A percentile compares a stretch with the other conserved stretches of the same genome.
phyloP scores from a whole-genome alignment of 1,139 yeast species.

The Hemisphaericaspora lyxosophila region DNA sequence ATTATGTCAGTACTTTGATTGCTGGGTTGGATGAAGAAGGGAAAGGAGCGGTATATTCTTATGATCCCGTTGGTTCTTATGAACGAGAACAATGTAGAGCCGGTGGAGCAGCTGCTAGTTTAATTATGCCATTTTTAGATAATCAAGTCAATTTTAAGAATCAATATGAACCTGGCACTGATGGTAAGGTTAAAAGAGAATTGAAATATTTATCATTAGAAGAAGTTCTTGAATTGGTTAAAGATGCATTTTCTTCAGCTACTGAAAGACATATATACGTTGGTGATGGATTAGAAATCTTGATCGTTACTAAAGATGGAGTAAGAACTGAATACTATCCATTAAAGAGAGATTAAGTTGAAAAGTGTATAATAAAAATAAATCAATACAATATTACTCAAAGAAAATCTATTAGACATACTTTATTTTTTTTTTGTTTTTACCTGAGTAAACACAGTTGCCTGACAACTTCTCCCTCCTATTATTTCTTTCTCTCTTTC shows the following conservation, averaged over 20 bases:
- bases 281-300: slow-evolving; percentile 91
- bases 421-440: too few species aligned
- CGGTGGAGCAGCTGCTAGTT: slow-evolving; percentile 95
- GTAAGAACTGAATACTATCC: slow-evolving; percentile 80
- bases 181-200: slow-evolving; percentile 62
- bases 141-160: slow-evolving; percentile 95
- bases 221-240: slow-evolving; percentile 82
- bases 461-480: too few species aligned
- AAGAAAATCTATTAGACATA: too few species aligned
- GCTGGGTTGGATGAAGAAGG: slow-evolving; percentile 97
- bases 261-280: slow-evolving; percentile 98
- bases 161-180: slow-evolving; percentile 77
- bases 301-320: slow-evolving; percentile 92
- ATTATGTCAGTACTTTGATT: slow-evolving; percentile 89
- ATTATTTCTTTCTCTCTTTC: background rate
- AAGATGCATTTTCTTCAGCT: slow-evolving; percentile 93
- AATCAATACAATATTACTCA: too few species aligned
- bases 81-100: slow-evolving; percentile 98
- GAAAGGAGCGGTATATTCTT: slow-evolving; percentile 90
- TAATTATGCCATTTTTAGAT: slow-evolving; percentile 96
- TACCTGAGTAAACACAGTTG: too few species aligned
- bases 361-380: too few species aligned
- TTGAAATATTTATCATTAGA: slow-evolving; percentile 69
- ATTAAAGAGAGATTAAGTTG: slow-evolving; percentile 76
- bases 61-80: slow-evolving; percentile 97